Base-by-base conservation (phyloP, 345 rosid genomes). In the Laguncularia racemosa region DNA sequence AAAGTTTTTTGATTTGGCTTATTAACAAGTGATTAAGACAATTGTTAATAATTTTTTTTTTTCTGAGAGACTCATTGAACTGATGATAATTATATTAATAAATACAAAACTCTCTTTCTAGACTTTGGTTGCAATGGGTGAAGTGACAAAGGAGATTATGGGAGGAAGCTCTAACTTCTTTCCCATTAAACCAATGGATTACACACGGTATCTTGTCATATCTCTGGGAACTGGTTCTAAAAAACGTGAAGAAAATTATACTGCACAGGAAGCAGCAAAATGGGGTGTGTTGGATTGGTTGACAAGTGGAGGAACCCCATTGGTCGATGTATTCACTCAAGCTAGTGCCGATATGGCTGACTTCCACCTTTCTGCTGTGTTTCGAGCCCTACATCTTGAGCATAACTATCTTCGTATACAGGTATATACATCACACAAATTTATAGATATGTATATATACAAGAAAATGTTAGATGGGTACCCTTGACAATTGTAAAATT, bases 271-370 rank as follows among this genome's bases (percentile, higher is more conserved):
- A 18, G 84, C 76, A 7, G 86, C 91, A 7, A 65, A 65, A 26
- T 87, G 95, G 95, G 91, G 86, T 11, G 0, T 87, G 19, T 14
- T 84, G 48, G 80, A 88, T 16, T 87, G 95, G 95, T 72, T 84
- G 49, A 78, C 77, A 38, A 57, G 70, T 7, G 76, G 64, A 44
- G 69, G 65, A 5, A 76, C 81, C 3, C 95, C 95, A 0, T 43
- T 84, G 59, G 67, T 84, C 4, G 86, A 87, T 56, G 71, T 72
- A 6, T 84, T 82, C 28, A 78, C 20, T 21, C 84, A 86, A 52
- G 91, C 91, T 0, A 84, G 95, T 23, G 59, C 73, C 6, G 86
- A 84, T 55, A 76, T 84, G 84, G 81, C 80, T 40, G 95, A 87
- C 63, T 63, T 67, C 47, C 87, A 84, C 62, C 61, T 84, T 20